These are phyloP conservation scores for Xylaria sp. DNA, from an alignment of 2,329 filamentous ascomycete species.

Conservation along the genomic window DNA sequence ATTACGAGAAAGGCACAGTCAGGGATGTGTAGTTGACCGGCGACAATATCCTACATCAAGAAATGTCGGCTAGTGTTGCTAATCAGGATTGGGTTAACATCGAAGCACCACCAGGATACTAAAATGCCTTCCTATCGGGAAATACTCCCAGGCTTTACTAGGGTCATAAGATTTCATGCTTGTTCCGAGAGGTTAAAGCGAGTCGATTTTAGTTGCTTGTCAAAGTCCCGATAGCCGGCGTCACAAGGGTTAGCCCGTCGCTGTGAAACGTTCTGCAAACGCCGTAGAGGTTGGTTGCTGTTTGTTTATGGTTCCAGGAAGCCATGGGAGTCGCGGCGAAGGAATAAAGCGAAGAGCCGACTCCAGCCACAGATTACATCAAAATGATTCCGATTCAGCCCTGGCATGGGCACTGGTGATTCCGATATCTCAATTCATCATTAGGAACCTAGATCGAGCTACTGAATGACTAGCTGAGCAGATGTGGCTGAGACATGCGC, in stretches of 20 bases:
- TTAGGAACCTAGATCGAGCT: background rate
- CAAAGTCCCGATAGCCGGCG: constrained; percentile 16
- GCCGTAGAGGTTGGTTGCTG: background rate
- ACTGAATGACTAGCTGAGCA: background rate
- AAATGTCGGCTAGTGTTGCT: background rate
- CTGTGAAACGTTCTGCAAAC: constrained; percentile 1
- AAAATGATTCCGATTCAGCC: constrained; percentile 14
- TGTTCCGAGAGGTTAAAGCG: constrained; percentile 18
- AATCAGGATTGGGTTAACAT: constrained; percentile 8
- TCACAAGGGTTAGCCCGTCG: constrained; percentile 25
- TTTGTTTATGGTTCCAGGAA: background rate
- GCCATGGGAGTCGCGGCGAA: constrained; percentile 2
- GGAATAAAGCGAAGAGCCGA: constrained; percentile 11
- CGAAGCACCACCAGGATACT: background rate
- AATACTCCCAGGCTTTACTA: constrained; percentile 1
- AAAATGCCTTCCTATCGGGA: background rate
- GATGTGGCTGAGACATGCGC: background rate
- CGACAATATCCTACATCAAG: background rate
- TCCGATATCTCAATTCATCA: constrained; percentile 3
- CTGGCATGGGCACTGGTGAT: background rate
- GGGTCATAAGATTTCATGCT: constrained; percentile 5
- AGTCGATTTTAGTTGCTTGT: constrained; percentile 9
- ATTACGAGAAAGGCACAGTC: too few species aligned
- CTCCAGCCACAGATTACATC: background rate
- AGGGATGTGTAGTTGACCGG: background rate